These are phyloP conservation scores for Mallotus nudiflorus DNA, from an alignment of 345 rosid genomes.

Conservation along the genomic window DNA sequence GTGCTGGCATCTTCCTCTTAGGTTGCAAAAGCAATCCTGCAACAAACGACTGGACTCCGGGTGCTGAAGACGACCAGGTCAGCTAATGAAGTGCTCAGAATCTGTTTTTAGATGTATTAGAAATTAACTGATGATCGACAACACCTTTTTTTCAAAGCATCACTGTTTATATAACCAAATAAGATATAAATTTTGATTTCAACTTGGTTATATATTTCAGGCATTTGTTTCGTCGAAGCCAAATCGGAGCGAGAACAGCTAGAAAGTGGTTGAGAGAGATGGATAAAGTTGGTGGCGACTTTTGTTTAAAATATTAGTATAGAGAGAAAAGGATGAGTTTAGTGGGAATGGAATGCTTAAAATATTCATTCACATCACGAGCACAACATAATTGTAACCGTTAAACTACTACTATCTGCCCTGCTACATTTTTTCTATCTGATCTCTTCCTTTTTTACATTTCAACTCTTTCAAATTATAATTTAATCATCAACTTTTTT, in stretches of 20 bases:
- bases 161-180: too few species aligned
- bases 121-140: too few species aligned
- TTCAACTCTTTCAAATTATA: too few species aligned
- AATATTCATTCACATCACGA: too few species aligned
- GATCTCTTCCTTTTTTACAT: too few species aligned
- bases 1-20: not conserved
- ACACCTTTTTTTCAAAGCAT: too few species aligned
- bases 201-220: constrained; percentile 11
- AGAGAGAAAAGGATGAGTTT: not conserved
- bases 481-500: too few species aligned
- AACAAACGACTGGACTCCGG: constrained; percentile 73
- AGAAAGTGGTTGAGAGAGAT: constrained; percentile 1
- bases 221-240: constrained; percentile 49
- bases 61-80: constrained; percentile 35
- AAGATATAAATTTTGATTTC: too few species aligned
- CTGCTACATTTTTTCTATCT: too few species aligned
- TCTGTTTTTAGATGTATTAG: not conserved
- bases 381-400: too few species aligned
- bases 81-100: not conserved
- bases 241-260: constrained; percentile 55
- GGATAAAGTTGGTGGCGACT: not conserved
- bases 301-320: not conserved
- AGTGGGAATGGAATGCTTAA: constrained; percentile 8
- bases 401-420: too few species aligned
- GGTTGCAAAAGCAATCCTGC: constrained; percentile 61